Evolutionary conservation across 768 basidiomycete genomes (phyloP).

Genomic region (Pleurotus djamor): DNA sequence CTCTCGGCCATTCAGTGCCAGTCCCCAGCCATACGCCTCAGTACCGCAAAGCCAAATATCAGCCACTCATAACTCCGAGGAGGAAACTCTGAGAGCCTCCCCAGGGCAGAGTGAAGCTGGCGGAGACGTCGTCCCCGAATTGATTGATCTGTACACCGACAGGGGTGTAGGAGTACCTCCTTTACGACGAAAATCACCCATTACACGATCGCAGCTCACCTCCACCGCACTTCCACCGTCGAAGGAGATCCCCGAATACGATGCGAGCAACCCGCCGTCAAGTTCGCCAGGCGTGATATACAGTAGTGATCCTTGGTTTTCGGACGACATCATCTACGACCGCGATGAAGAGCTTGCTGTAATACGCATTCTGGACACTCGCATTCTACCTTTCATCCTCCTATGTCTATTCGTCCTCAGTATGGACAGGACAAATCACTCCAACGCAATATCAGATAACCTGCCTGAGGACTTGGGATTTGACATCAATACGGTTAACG

Average conservation of each 20-base stretch:
- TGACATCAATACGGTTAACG: conserved; percentile 2
- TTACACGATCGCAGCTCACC: neutral
- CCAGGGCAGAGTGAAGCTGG: neutral
- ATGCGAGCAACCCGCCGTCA: neutral
- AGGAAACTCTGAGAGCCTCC: neutral
- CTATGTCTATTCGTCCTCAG: conserved; percentile 2
- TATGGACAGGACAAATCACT: conserved; percentile 6
- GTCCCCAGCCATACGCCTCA: neutral
- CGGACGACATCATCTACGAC: conserved; percentile 1
- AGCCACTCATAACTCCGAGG: neutral
- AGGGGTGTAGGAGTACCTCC: neutral
- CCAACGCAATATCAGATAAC: conserved; percentile 3
- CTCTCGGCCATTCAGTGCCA: neutral
- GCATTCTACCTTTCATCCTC: neutral
- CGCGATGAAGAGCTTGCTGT: conserved; percentile 1
- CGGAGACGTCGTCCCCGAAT: neutral
- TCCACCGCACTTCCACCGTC: neutral
- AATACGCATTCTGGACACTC: conserved; percentile 5
- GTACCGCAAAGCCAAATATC: neutral
- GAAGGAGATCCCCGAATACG: neutral
- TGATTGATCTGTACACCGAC: neutral
- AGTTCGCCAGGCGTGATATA: neutral
- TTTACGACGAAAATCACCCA: neutral
- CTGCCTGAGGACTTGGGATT: conserved; percentile 1
- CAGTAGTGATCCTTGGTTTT: neutral